Evolutionary conservation across 163 green algal genomes (phyloP).

Genomic region (Scenedesmus sp.): DNA sequence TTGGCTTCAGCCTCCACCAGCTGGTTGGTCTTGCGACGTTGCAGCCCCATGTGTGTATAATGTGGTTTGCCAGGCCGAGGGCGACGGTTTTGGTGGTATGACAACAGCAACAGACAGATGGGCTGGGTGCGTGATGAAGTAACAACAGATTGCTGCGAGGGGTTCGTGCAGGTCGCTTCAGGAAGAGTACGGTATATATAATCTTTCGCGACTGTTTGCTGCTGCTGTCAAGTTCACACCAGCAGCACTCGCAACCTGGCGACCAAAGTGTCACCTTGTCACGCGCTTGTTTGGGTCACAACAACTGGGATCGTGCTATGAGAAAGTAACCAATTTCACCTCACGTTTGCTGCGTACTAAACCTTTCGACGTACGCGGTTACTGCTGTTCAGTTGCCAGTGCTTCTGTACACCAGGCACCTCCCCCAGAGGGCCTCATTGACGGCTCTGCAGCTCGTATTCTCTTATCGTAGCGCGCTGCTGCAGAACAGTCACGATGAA

Average conservation of each 20-base stretch:
- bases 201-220: not conserved
- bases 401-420: not conserved
- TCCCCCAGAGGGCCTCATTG: not conserved
- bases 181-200: too few species aligned
- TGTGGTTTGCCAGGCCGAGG: not conserved
- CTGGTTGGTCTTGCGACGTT: slow-evolving; percentile 42
- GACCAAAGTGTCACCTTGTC: not conserved
- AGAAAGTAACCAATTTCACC: not conserved
- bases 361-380: not conserved
- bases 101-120: not conserved
- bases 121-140: not conserved
- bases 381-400: slow-evolving; percentile 1
- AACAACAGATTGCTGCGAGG: not conserved
- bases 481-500: slow-evolving; percentile 63
- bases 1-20: slow-evolving; percentile 42
- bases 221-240: not conserved
- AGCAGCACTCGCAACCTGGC: not conserved
- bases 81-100: not conserved
- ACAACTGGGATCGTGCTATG: not conserved
- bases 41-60: slow-evolving; percentile 5
- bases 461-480: not conserved
- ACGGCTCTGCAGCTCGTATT: not conserved
- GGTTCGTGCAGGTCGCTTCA: not conserved
- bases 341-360: not conserved
- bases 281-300: not conserved